These are phyloP conservation scores for Spizellomyces punctatus DNA, from an alignment of 192 early-diverging fungal genomes.

Conservation along the genomic window DNA sequence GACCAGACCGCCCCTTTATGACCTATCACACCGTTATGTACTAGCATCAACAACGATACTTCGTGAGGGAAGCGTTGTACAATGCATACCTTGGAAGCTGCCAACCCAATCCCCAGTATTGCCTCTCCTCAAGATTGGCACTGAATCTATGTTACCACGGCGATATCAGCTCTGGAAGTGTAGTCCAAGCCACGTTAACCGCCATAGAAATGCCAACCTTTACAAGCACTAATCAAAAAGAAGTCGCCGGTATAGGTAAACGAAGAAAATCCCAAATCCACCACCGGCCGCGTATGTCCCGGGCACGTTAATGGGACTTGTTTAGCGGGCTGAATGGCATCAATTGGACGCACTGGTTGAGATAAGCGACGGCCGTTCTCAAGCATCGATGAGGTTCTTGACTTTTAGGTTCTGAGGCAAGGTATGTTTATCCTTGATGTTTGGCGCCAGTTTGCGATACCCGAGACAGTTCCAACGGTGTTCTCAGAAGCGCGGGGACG, in stretches of 20 bases:
- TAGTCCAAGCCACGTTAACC: background rate
- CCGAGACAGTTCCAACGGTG: too few species aligned
- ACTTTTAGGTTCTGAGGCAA: too few species aligned
- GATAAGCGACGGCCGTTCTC: too few species aligned
- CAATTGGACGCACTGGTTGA: too few species aligned
- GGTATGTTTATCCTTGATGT: too few species aligned
- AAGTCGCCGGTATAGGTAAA: slow-evolving; percentile 71
- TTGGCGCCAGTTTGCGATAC: too few species aligned
- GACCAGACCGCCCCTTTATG: slow-evolving; percentile 95
- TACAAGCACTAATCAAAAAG: slow-evolving; percentile 87
- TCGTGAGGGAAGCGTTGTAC: background rate
- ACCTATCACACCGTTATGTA: slow-evolving; percentile 27
- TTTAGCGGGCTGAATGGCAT: slow-evolving; percentile 2
- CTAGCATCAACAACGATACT: background rate
- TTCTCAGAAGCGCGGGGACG: too few species aligned
- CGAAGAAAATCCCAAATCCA: slow-evolving; percentile 81
- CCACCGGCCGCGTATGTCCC: slow-evolving; percentile 88
- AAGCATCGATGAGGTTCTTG: too few species aligned
- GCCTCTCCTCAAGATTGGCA: slow-evolving; percentile 85
- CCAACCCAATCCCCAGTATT: slow-evolving; percentile 93
- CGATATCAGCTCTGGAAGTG: background rate
- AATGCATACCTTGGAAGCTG: slow-evolving; percentile 64
- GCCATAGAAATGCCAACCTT: slow-evolving; percentile 49
- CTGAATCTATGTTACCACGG: slow-evolving; percentile 58
- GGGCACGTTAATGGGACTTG: slow-evolving; percentile 78